Evolutionary conservation across 2,329 filamentous ascomycete species (phyloP), one percentile per base, ranked within the genome.

Genomic region (Arthroderma sp.): DNA sequence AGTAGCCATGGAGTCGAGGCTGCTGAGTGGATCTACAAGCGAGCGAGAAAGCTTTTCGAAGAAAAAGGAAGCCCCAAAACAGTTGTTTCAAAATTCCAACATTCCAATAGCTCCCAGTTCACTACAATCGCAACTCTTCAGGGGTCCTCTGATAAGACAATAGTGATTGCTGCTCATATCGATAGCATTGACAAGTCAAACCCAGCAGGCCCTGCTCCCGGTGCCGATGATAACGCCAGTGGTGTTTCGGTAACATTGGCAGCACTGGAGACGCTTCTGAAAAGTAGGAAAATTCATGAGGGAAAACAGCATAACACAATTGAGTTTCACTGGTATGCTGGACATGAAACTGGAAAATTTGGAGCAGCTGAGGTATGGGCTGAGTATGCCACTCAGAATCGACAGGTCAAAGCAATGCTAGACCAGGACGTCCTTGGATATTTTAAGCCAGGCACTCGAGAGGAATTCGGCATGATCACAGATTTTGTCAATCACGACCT

Each of bases 301-400:
- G 40, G 40, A 36, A 29, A 47, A 31, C 38, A 11, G 15, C 27
- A 28, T 22, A 47, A 47, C 27, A 43, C 45, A 22, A 43, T 47
- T 36, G 45, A 47, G 29, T 47, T 47, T 31, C 45, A 47, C 40
- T 47, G 45, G 45, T 47, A 47, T 39, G 45, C 45, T n/a, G 45
- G 40, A 22, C 38, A 47, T 33, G 45, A 47, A 30, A 40, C 34
- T 27, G 45, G 45, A 29, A 15, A 42, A 22, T 22, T 47, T 9
- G 45, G 45, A 29, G 41, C 45, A 27, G 38, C 38, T 33, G 45
- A 43, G 11, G 32, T 47, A 4, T 47, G 41, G 38, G 41, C 38
- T 22, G n/a, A 31, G 29, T 47, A 47, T 27, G 37, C 30, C 28
- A 40, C 29, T 7, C 29, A 9, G 8, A 34, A 31, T 8, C 41